These are phyloP conservation scores for Yarrowia galli DNA, from an alignment of 1,139 yeast species.

Conservation along the genomic window DNA sequence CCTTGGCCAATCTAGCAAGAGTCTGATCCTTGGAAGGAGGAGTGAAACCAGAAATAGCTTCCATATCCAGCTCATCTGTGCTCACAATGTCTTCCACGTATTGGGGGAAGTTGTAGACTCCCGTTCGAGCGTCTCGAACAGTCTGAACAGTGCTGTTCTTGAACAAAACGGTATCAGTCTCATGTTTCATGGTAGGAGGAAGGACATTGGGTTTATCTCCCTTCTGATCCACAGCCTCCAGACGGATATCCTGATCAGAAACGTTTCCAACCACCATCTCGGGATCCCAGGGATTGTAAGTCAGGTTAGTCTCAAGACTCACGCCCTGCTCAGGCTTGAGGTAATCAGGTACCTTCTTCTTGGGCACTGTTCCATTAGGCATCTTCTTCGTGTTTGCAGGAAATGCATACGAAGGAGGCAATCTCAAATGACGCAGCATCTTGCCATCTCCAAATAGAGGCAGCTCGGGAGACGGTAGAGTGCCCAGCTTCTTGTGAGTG, in stretches of 20 bases:
- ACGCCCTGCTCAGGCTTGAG: not conserved
- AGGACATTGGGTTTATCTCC: slow-evolving; percentile 19
- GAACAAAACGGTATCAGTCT: slow-evolving; percentile 71
- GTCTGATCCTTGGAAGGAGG: slow-evolving; percentile 71
- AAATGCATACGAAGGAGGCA: not conserved
- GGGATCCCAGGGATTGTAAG: slow-evolving; percentile 11
- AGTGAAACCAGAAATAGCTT: slow-evolving; percentile 62
- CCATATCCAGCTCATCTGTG: slow-evolving; percentile 73
- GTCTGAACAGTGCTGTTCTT: slow-evolving; percentile 81
- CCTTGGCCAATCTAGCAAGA: slow-evolving; percentile 59
- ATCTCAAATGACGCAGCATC: not conserved
- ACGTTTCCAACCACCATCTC: not conserved
- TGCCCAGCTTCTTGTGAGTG: not conserved
- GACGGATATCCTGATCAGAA: slow-evolving; percentile 4
- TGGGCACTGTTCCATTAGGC: not conserved
- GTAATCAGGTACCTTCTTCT: not conserved
- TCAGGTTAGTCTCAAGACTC: not conserved
- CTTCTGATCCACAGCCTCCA: slow-evolving; percentile 18
- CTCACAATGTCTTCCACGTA: slow-evolving; percentile 66
- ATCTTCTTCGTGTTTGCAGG: not conserved
- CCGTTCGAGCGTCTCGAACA: slow-evolving; percentile 76
- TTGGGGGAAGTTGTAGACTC: slow-evolving; percentile 73
- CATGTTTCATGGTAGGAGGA: slow-evolving; percentile 63
- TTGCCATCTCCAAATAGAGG: not conserved
- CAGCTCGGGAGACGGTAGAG: not conserved